Percentiles rank a stretch among this genome's conserved stretches.
Evolutionary conservation across 2,329 filamentous ascomycete species (phyloP).

Genomic region (Rosellinia necatrix): DNA sequence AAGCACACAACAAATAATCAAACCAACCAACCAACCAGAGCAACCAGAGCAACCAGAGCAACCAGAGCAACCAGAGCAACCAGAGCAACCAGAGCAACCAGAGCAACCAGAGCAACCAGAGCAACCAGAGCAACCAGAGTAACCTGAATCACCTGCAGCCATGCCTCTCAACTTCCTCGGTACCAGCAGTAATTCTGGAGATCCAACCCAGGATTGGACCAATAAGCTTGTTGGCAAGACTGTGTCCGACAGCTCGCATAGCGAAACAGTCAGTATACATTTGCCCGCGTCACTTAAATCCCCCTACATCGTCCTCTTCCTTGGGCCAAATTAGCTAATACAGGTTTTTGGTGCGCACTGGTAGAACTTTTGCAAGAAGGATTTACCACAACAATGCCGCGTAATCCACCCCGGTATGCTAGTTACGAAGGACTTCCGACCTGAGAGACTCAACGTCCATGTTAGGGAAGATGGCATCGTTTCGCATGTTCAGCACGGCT

Average conservation of each 20-base stretch:
- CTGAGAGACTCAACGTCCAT: constrained; percentile 62
- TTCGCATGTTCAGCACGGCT: constrained; percentile 62
- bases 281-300: neutral
- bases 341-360: neutral
- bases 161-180: constrained; percentile 70
- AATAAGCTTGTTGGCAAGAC: constrained; percentile 69
- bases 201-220: constrained; percentile 60
- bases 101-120: too few species aligned
- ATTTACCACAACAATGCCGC: constrained; percentile 61
- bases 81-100: too few species aligned
- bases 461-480: constrained; percentile 65
- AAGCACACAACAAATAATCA: neutral
- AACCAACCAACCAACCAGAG: constrained; percentile 29
- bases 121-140: too few species aligned
- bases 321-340: neutral
- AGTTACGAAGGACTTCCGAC: constrained; percentile 61
- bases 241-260: constrained; percentile 54
- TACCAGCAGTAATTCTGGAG: constrained; percentile 49
- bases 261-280: constrained; percentile 54
- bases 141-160: constrained; percentile 42
- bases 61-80: too few species aligned
- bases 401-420: constrained; percentile 61
- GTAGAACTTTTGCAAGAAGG: constrained; percentile 64
- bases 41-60: too few species aligned
- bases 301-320: neutral